Evolutionary conservation across 306 rosid genomes (phyloP).

Genomic region (Dalbergia cultrata): DNA sequence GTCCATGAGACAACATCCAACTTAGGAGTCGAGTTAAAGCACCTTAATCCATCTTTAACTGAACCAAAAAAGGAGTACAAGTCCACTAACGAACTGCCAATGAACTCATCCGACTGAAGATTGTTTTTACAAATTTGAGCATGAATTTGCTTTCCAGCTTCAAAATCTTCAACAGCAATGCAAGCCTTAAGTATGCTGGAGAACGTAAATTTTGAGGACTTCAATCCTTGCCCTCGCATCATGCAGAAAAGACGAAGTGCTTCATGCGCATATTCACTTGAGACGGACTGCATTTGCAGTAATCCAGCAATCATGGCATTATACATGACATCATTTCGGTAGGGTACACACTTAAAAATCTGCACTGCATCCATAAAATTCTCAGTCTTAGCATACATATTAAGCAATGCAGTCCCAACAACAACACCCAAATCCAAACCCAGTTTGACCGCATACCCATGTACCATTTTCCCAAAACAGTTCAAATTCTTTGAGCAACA

Average conservation of each 20-base stretch:
- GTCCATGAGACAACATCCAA: slow-evolving; percentile 64
- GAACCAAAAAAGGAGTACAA: slow-evolving; percentile 57
- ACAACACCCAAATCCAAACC: slow-evolving; percentile 60
- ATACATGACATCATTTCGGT: slow-evolving; percentile 54
- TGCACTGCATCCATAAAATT: slow-evolving; percentile 52
- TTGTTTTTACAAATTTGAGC: slow-evolving; percentile 59
- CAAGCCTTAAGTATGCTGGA: slow-evolving; percentile 65
- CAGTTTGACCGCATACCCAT: slow-evolving; percentile 53
- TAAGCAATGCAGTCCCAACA: slow-evolving; percentile 65
- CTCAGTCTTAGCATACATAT: slow-evolving; percentile 68
- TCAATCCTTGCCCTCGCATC: slow-evolving; percentile 61
- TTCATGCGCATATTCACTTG: slow-evolving; percentile 41
- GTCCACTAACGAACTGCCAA: slow-evolving; percentile 63
- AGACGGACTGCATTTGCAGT: slow-evolving; percentile 48
- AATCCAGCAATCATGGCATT: slow-evolving; percentile 69
- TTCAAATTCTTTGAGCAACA: slow-evolving; percentile 48
- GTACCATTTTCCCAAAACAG: slow-evolving; percentile 56
- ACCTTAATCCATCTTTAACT: slow-evolving; percentile 54
- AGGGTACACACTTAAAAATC: slow-evolving; percentile 47
- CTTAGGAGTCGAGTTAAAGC: slow-evolving; percentile 57
- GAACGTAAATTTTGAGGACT: slow-evolving; percentile 65
- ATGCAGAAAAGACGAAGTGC: slow-evolving; percentile 56
- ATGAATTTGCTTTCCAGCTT: slow-evolving; percentile 62
- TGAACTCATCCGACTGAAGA: slow-evolving; percentile 62
- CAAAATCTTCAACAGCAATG: slow-evolving; percentile 50